Evolutionary conservation across 73 alveolate species (phyloP), one percentile per base, ranked within the genome.

Genomic region (Stentor roeselii): DNA sequence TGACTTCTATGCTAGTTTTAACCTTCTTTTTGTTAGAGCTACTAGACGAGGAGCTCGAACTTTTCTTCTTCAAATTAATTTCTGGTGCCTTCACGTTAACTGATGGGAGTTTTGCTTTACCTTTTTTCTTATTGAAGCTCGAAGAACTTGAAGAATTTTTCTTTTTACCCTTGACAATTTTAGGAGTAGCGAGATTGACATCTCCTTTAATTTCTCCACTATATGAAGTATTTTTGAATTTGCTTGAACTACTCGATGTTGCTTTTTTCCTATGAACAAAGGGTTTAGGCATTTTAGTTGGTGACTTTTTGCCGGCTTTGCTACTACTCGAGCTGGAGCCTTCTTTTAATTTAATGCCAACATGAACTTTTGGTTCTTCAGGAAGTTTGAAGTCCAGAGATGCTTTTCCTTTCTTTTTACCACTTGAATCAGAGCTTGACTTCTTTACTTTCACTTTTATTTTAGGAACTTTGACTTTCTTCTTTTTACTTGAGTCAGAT

Each of bases 41-140:
- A 50, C 67, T 50, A 11, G 67, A 50, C 14, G 50, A 30, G 14
- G 80, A 21, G 80, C 80, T 21, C 0, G 41, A 1, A 27, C 34
- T 67, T 32, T 67, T 67, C 14, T 21, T 40, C 34, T 2, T 2
- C 1, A 34, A 14, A 0, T 34, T 2, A 67, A 67, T 2, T 1
- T 2, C 80, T 67, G 42, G 41, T 67, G 41, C 80, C 34, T 67
- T 67, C 21, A 67, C 41, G 11, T 67, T 40, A 0, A 67, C 80
- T 67, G 21, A 27, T 15, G 80, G 42, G 0, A 27, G 42, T 1
- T 36, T 36, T 14, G 37, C 80, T 67, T 67, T 67, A 0, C 80
- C 80, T 30, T n/a, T 67, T 0, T 21, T 32, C 2, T 67, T 32
- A n/a, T 21, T 32, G 21, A 27, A 27, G 41, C 41, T 40, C 0